Base-by-base conservation (phyloP, 192 early-diverging fungal genomes). In the Entrophospora sp. region DNA sequence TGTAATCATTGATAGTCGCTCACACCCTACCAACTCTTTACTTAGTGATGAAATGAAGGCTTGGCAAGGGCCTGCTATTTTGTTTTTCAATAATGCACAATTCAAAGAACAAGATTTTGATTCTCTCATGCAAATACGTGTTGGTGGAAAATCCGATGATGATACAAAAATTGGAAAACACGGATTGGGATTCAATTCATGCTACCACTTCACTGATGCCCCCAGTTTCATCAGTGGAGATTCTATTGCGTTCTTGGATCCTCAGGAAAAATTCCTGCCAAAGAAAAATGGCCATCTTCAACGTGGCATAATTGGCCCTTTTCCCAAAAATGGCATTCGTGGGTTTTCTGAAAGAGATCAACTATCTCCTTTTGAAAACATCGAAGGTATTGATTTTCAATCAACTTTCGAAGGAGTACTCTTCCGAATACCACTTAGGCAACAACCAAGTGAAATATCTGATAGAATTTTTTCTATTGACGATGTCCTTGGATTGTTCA, bases 1-100 rank as follows among this genome's bases (percentile, higher is more conserved):
- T 31, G 42, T 69, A 22, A 69, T 60, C 8, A 16, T 69, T 22
- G 68, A 69, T 22, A 4, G 18, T 6, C 68, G 68, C 14, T 31
- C 18, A 3, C 52, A 53, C 13, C 45, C 28, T 1, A 35, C 16
- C n/a, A 9, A 22, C 5, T 18, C 53, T 24, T 8, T 56, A 35
- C 28, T 56, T 34, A 34, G 16, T 18, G 4, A n/a, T 7, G 53
- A 34, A 22, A 68, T 71, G 70, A 43, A 20, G 12, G 66, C n/a
- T 1, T 71, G 70, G 55, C 70, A 71, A 45, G 70, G 70, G 6
- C 70, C 70, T 5, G 66, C 70, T 28, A 27, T 71, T 6, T 31
- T 66, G 8, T 32, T 71, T 12, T 71, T 59, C 30, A 71, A 71
- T 49, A 31, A 71, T 42, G 56, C 30, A 25, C 27, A 51, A 43